Conservation (phyloP, 2,329 filamentous ascomycete genomes). For the Arthroderma uncinatum region DNA sequence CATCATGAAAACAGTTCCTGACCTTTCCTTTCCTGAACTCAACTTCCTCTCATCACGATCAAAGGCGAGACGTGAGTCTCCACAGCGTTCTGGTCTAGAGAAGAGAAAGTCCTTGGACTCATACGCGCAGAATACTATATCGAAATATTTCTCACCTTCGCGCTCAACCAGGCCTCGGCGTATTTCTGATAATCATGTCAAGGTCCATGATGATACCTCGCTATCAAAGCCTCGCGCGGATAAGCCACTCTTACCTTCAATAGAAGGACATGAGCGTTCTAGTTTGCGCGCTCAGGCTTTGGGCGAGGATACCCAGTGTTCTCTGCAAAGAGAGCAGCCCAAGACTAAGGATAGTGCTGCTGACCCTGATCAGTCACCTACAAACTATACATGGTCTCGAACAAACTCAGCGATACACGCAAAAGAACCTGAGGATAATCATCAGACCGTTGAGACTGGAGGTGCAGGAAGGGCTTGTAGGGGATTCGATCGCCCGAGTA, state of each 20-base stretch:
- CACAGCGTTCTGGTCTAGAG: not conserved
- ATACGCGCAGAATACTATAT: not conserved
- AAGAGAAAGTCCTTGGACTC: not conserved
- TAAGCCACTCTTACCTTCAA: not conserved
- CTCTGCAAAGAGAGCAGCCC: not conserved
- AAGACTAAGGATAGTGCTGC: not conserved
- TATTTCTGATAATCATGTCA: not conserved
- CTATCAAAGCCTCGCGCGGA: not conserved
- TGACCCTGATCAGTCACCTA: constrained; percentile 2
- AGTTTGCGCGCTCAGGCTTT: not conserved
- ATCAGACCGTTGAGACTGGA: not conserved
- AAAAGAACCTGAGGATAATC: not conserved
- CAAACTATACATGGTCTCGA: constrained; percentile 9
- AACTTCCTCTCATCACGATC: constrained; percentile 28
- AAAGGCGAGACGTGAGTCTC: not conserved
- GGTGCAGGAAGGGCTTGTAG: not conserved
- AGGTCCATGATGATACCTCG: not conserved
- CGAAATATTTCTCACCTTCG: not conserved
- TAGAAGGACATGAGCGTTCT: not conserved
- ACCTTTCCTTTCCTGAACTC: constrained; percentile 46
- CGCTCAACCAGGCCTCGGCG: not conserved
- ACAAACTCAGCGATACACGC: not conserved
- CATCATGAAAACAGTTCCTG: constrained; percentile 34
- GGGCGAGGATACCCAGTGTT: not conserved
- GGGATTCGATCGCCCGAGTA: not conserved